A percentile compares a stretch with the other conserved stretches of the same genome.
Conservation (phyloP, 192 early-diverging fungal species). For the Coemansia erecta region DNA sequence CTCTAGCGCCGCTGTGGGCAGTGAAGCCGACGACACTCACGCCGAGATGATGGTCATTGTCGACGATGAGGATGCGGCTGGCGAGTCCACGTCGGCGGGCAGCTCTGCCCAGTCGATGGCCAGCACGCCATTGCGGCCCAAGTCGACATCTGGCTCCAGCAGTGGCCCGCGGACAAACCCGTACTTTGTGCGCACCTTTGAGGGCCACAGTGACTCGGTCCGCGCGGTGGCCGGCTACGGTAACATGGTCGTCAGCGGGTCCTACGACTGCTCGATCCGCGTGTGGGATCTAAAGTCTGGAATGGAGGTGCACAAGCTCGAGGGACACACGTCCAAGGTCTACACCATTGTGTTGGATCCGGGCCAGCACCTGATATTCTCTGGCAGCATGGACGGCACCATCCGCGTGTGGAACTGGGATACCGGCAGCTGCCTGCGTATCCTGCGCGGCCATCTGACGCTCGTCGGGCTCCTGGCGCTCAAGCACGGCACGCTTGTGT, state of each 20-base stretch:
- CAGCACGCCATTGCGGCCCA: background rate
- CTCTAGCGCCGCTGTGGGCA: background rate
- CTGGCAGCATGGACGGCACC: constrained; percentile 91
- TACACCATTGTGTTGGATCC: constrained; percentile 90
- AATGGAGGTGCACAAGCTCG: constrained; percentile 60
- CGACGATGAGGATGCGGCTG: background rate
- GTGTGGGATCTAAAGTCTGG: constrained; percentile 88
- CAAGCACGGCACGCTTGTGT: constrained; percentile 80
- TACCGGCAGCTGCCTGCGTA: constrained; percentile 74
- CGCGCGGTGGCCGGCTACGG: constrained; percentile 90
- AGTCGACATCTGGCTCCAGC: background rate
- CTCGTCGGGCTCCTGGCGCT: constrained; percentile 92
- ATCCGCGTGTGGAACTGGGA: constrained; percentile 91
- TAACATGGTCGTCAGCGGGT: constrained; percentile 83
- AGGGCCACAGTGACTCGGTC: constrained; percentile 87
- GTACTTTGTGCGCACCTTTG: constrained; percentile 78
- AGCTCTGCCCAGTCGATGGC: background rate
- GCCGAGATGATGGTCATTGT: constrained; percentile 3
- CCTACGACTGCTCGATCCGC: constrained; percentile 87
- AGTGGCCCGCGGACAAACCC: constrained; percentile 56
- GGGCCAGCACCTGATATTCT: constrained; percentile 80
- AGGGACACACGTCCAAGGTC: constrained; percentile 92
- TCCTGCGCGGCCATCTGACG: constrained; percentile 87
- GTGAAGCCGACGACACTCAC: constrained; percentile 4
- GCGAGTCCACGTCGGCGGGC: background rate